These are phyloP conservation scores for Penicillium cinerascens DNA, from an alignment of 495 filamentous ascomycete genomes.

Conservation along the genomic window DNA sequence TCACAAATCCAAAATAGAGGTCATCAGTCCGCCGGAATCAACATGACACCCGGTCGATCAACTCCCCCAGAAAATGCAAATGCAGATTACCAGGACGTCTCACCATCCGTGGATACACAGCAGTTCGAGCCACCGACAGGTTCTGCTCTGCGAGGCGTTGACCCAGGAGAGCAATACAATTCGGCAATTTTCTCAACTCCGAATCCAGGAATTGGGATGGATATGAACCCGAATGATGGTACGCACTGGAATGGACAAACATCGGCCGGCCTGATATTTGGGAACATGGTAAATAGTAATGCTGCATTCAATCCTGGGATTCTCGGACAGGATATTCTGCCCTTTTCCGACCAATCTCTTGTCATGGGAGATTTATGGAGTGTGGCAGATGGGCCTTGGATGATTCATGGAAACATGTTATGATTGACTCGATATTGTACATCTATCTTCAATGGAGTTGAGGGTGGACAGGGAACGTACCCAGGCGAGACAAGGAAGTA, in stretches of 20 bases:
- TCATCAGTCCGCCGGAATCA: neutral
- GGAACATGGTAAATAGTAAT: conserved; percentile 16
- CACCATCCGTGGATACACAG: neutral
- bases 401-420: conserved; percentile 30
- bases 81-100: neutral
- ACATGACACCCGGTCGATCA: neutral
- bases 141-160: neutral
- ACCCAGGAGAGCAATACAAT: neutral
- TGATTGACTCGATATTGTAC: neutral
- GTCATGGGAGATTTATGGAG: conserved; percentile 37
- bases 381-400: conserved; percentile 42
- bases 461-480: too few relatives aligned
- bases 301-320: conserved; percentile 12
- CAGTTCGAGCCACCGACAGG: neutral
- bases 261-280: conserved; percentile 25
- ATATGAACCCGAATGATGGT: neutral
- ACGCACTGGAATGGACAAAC: conserved; percentile 3
- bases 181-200: conserved; percentile 6
- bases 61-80: neutral
- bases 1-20: neutral
- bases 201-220: neutral
- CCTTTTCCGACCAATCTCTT: conserved; percentile 19
- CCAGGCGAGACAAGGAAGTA: too few relatives aligned
- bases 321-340: conserved; percentile 13
- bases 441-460: too few relatives aligned